Base-by-base conservation (phyloP, 129 eudicot genomes). In the carrot (Daucus carota) region DNA sequence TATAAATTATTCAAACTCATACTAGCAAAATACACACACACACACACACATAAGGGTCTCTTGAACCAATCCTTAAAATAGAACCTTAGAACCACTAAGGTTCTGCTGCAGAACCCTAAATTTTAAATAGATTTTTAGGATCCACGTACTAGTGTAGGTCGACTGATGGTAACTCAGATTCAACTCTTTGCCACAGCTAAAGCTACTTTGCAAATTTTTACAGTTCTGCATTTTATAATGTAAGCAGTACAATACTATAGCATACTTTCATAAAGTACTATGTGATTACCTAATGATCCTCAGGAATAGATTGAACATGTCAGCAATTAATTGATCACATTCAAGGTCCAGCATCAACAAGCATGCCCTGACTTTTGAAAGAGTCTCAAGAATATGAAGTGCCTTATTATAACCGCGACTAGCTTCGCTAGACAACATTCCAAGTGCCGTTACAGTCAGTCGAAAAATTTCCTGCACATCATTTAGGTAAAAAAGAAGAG, bases 281-380 rank as follows among this genome's bases (percentile, higher is more conserved):
- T 11, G 11, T 38, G 36, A 41, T 70, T 78, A 92, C 97, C 96
- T 80, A 26, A 84, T 83, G 75, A 71, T 67, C 52, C 73, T 81
- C 44, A 87, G 75, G 81, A 92, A 86, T 24, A 78, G 84, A 72
- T 87, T 78, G 77, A 92, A 92, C 87, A 92, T 92, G 72, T 90
- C 85, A 72, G 78, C 80, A n/a, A 92, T 75, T 81, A 86, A 80
- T 14, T 52, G 92, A 78, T 87, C 89, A 78, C 85, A 81, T 73
- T 80, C 97, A 13, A 89, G 80, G 78, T 92, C 97, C 78, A 87
- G 76, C 88, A 92, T 82, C 86, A 92, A 62, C 68, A 89, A 41
- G 83, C 83, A 88, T 9, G 87, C 83, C 72, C 86, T 86, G 63
- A 89, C 88, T 77, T 83, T 77, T 45, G 96, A 85, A 73, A 79